phyloP scores from a whole-genome alignment of 257 asterid genomes.

The Salvia splendens region DNA sequence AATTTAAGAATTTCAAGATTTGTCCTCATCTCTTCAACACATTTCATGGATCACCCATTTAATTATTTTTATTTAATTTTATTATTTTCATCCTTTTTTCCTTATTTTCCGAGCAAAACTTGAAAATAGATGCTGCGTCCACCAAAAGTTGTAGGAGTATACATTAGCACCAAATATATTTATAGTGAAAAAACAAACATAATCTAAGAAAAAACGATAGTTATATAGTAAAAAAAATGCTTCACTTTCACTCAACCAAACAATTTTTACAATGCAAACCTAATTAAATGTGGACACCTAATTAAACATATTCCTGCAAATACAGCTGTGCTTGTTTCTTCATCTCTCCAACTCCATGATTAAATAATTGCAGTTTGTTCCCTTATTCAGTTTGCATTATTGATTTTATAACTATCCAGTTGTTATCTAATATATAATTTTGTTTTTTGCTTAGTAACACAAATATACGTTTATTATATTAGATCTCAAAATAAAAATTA shows the following conservation, averaged over 20 bases:
- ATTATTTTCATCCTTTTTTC: too few species aligned
- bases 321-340: conserved; percentile 41
- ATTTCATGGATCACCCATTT: conserved; percentile 22
- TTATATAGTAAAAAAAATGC: not conserved
- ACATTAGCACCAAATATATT: too few species aligned
- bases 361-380: conserved; percentile 36
- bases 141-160: too few species aligned
- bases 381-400: conserved; percentile 37
- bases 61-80: not conserved
- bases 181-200: not conserved
- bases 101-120: too few species aligned
- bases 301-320: conserved; percentile 37
- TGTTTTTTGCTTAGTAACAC: conserved; percentile 9
- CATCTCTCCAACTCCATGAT: conserved; percentile 28
- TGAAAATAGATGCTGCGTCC: too few species aligned
- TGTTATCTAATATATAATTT: conserved; percentile 3
- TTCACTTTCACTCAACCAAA: conserved; percentile 31
- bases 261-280: conserved; percentile 25
- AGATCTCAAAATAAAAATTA: conserved; percentile 31
- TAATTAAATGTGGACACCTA: conserved; percentile 41
- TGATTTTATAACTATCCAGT: conserved; percentile 31
- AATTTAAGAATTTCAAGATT: conserved; percentile 36
- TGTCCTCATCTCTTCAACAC: conserved; percentile 36
- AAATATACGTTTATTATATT: conserved; percentile 37
- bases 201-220: not conserved